A percentile compares a stretch with the other conserved stretches of the same genome.
Conservation (phyloP, 2,329 filamentous ascomycete genomes). For the Colletotrichum orchidophilum region DNA sequence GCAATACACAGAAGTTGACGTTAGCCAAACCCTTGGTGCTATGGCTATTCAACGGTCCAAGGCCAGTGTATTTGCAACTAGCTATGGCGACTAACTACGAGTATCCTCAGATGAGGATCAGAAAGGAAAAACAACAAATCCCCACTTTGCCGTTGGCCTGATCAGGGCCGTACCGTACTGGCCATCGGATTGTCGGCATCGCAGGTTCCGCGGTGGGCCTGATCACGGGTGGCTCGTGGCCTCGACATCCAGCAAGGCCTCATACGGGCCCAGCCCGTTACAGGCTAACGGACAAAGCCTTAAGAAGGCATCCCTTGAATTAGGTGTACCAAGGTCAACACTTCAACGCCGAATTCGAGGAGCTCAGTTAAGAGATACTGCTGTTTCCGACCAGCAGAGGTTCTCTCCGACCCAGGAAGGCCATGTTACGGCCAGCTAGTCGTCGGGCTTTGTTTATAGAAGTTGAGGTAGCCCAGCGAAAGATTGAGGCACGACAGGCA, state of each 20-base stretch:
- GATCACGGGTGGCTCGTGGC: not conserved
- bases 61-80: not conserved
- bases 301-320: too few relatives aligned
- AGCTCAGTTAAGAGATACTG: too few relatives aligned
- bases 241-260: not conserved
- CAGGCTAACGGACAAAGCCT: too few relatives aligned
- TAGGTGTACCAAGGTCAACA: too few relatives aligned
- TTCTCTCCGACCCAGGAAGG: too few relatives aligned
- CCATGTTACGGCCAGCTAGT: too few relatives aligned
- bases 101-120: not conserved
- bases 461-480: not conserved
- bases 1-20: too few relatives aligned
- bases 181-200: not conserved
- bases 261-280: not conserved
- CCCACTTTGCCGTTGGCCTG: not conserved
- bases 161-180: not conserved
- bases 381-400: too few relatives aligned
- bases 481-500: not conserved
- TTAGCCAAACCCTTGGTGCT: too few relatives aligned
- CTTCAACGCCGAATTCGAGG: too few relatives aligned
- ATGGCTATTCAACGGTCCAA: not conserved
- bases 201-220: not conserved
- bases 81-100: not conserved
- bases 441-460: too few relatives aligned
- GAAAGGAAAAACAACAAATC: not conserved